A percentile compares a stretch with the other conserved stretches of the same genome.
These are phyloP conservation scores for Fusarium penzigii DNA, from an alignment of 2,329 filamentous ascomycete genomes.

Conservation along the genomic window DNA sequence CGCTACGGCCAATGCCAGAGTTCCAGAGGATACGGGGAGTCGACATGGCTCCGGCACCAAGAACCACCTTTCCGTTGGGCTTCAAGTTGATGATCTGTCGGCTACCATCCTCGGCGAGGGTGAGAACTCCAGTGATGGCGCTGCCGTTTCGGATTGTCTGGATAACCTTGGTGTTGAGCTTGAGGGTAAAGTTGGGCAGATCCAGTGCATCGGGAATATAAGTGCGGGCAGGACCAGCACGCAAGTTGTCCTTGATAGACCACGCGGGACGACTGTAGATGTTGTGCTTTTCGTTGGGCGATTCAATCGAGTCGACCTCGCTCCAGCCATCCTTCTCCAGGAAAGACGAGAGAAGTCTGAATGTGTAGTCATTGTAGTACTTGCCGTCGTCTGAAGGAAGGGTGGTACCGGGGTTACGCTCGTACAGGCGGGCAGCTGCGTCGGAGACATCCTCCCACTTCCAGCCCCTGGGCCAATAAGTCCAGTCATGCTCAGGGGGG, in stretches of 20 bases:
- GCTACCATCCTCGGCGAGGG: conserved; percentile 52
- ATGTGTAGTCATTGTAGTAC: conserved; percentile 66
- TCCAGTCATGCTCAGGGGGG: conserved; percentile 1
- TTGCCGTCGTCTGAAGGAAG: conserved; percentile 66
- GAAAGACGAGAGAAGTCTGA: conserved; percentile 59
- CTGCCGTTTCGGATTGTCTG: conserved; percentile 63
- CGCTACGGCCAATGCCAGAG: conserved; percentile 61
- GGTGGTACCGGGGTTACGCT: conserved; percentile 58
- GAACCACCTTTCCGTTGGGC: conserved; percentile 49
- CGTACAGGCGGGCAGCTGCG: conserved; percentile 27
- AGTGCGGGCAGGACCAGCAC: conserved; percentile 69
- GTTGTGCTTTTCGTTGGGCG: conserved; percentile 64
- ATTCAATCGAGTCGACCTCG: conserved; percentile 62
- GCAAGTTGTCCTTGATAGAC: conserved; percentile 66
- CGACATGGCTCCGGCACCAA: conserved; percentile 60
- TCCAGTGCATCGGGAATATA: conserved; percentile 64
- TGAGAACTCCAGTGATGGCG: conserved; percentile 64
- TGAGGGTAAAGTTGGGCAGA: conserved; percentile 66
- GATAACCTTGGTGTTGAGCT: conserved; percentile 64
- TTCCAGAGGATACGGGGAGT: conserved; percentile 24
- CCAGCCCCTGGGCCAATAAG: conserved; percentile 28
- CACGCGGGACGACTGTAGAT: conserved; percentile 66
- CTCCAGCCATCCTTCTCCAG: conserved; percentile 63
- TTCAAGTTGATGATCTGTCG: conserved; percentile 31
- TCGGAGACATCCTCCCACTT: conserved; percentile 21